phyloP scores from a whole-genome alignment of 1,284 basidiomycete genomes.

The Psilocybe mexicana region DNA sequence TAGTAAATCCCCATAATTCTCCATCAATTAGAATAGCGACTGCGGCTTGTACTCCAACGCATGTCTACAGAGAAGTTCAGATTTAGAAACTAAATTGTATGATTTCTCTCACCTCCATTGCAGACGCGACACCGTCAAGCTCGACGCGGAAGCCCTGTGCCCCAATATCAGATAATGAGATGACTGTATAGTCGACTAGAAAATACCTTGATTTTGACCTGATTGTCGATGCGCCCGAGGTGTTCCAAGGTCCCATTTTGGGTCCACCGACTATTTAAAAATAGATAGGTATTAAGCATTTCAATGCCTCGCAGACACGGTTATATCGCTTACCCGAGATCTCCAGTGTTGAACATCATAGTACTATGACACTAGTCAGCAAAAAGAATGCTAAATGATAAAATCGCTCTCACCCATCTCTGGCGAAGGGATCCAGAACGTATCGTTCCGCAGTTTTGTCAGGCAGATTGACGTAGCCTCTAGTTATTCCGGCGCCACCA shows the following conservation, averaged over 20 bases:
- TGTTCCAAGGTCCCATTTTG: conserved; percentile 53
- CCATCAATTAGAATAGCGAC: conserved; percentile 51
- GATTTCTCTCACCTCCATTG: conserved; percentile 48
- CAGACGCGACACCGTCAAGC: conserved; percentile 57
- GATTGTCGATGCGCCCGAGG: conserved; percentile 58
- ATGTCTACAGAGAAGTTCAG: conserved; percentile 35
- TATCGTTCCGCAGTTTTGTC: conserved; percentile 57
- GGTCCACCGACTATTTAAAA: conserved; percentile 43
- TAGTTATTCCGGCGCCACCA: conserved; percentile 53
- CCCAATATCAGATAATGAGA: conserved; percentile 2
- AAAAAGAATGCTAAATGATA: conserved; percentile 1
- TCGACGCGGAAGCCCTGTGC: conserved; percentile 60
- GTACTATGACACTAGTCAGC: conserved; percentile 31
- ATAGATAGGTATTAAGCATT: not conserved
- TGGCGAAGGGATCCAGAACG: conserved; percentile 48
- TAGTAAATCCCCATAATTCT: conserved; percentile 57
- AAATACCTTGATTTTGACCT: conserved; percentile 52
- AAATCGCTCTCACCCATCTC: conserved; percentile 43
- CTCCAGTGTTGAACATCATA: conserved; percentile 63
- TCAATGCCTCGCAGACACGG: not conserved
- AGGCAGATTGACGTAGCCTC: conserved; percentile 55
- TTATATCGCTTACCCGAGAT: conserved; percentile 42
- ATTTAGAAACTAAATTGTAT: conserved; percentile 5
- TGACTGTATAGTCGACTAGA: not conserved
- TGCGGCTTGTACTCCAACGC: conserved; percentile 45